Conservation (phyloP, 1,284 basidiomycete species). For the Grifola frondosa region DNA sequence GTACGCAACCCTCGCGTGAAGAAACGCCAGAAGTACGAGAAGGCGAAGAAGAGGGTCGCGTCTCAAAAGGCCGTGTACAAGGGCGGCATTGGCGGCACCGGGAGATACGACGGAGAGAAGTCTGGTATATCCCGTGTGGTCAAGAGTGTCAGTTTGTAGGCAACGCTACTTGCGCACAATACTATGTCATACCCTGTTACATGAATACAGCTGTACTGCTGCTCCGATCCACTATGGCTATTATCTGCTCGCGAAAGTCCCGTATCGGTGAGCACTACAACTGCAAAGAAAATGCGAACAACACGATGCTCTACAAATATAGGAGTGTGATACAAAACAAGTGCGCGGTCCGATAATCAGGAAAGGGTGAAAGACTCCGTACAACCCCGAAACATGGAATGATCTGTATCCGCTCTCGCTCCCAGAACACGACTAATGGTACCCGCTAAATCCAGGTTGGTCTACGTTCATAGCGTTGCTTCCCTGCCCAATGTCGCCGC, state of each 20-base stretch:
- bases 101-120: conserved; percentile 69
- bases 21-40: conserved; percentile 89
- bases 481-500: not conserved
- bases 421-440: not conserved
- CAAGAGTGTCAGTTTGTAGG: conserved; percentile 75
- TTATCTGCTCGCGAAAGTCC: too few species aligned
- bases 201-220: too few species aligned
- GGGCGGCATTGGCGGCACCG: conserved; percentile 68
- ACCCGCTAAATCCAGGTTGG: conserved; percentile 12
- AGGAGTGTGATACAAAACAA: not conserved
- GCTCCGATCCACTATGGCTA: too few species aligned
- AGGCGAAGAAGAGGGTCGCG: conserved; percentile 88
- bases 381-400: too few species aligned
- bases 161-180: too few species aligned
- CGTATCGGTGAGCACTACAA: too few species aligned
- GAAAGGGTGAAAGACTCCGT: too few species aligned
- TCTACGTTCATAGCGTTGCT: conserved; percentile 23
- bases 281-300: not conserved
- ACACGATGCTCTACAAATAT: conserved; percentile 19
- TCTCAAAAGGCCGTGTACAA: conserved; percentile 90
- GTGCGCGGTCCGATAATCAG: too few species aligned
- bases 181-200: too few species aligned
- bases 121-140: conserved; percentile 85
- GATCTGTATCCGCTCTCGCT: too few species aligned
- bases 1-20: conserved; percentile 96